Base-by-base conservation (phyloP, 2,329 filamentous ascomycete genomes). In the Paecilomyces sp. region DNA sequence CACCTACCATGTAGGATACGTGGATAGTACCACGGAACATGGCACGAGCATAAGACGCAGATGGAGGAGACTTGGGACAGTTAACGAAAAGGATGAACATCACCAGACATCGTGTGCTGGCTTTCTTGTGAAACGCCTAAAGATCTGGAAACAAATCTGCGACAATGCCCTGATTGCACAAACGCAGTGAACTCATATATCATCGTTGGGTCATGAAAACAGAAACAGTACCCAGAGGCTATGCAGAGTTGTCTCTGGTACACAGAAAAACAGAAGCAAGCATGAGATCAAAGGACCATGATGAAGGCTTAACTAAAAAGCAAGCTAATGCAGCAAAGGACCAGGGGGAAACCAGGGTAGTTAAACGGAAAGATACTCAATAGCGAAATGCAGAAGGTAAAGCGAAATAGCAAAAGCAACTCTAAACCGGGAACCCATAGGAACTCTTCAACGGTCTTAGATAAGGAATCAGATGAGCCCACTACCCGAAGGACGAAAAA, bases 401-500 rank as follows among this genome's bases (percentile, higher is more conserved):
- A 13, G 6, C 25, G 18, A 54, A 55, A 54, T 54, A 28, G 33
- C n/a, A 25, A 24, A 18, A 52, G 24, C 31, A 25, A 24, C 51
- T 53, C 51, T 13, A 30, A 25, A 34, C 53, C 25, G 57, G 54
- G 47, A 55, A 55, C 54, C 52, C 18, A 22, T 31, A 55, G 54
- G 54, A 55, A 55, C n/a, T 13, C 30, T 22, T 30, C 51, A 53
- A 25, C 51, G 28, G 51, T 25, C 24, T 30, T 53, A 25, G 28
- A 30, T 53, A 30, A 53, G 51, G 51, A 53, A 55, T 55, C 54
- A 55, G n/a, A 55, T 55, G 52, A 55, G 12, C 28, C 28, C 51
- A 53, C 18, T 53, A 25, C 28, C 51, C 28, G 51, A 30, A 53
- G 51, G 6, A 36, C 18, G 31, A 33, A 55, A 33, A 55, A 22